These are phyloP conservation scores for Physcomitrellopsis africana DNA, from an alignment of 225 moss, liverwort and hornwort genomes.

Conservation along the genomic window DNA sequence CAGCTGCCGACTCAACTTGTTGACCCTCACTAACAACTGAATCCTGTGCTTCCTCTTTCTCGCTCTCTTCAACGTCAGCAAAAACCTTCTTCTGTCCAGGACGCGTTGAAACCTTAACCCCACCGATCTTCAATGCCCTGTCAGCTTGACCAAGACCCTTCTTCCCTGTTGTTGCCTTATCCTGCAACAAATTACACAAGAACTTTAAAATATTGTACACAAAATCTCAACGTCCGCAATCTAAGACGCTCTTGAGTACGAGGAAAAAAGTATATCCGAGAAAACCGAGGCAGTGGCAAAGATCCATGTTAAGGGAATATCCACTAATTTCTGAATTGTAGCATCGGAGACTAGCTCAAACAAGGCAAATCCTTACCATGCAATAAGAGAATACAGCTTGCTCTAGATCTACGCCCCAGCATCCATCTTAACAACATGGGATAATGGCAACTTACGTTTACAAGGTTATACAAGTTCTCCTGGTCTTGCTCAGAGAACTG, in stretches of 20 bases:
- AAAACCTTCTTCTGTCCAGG: constrained; percentile 76
- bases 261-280: not conserved
- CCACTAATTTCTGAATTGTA: no score
- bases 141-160: constrained; percentile 80
- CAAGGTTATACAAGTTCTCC: constrained; percentile 81
- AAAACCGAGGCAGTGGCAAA: not conserved
- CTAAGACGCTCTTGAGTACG: not conserved
- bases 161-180: constrained; percentile 84
- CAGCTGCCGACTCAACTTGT: constrained; percentile 15
- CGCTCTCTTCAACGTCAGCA: constrained; percentile 59
- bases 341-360: no score
- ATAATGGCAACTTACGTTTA: constrained; percentile 47
- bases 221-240: not conserved
- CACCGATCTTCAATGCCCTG: constrained; percentile 60
- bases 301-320: not conserved
- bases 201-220: not conserved
- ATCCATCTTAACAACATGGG: constrained; percentile 13
- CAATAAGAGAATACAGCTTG: not conserved
- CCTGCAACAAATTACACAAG: constrained; percentile 37
- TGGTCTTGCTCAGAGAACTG: constrained; percentile 89
- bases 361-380: not conserved
- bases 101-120: constrained; percentile 58
- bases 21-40: constrained; percentile 33
- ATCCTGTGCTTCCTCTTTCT: constrained; percentile 42
- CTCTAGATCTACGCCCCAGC: not conserved